Conservation (phyloP, 345 rosid genomes). For the Brassica nigra region DNA sequence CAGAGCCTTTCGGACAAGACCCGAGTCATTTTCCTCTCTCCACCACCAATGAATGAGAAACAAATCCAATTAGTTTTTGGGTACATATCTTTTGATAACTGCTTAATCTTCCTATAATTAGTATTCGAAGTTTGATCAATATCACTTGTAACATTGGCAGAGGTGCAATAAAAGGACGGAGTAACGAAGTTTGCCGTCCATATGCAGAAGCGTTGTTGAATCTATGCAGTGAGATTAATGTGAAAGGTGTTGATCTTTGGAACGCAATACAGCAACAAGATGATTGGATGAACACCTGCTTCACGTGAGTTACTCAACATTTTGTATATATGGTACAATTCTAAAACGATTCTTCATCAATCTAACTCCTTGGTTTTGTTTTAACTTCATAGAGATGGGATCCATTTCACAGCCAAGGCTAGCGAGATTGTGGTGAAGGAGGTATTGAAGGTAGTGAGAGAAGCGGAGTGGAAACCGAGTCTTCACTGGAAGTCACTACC, state of each 20-base stretch:
- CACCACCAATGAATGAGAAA: constrained; percentile 79
- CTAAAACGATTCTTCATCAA: background rate
- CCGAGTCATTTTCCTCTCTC: constrained; percentile 64
- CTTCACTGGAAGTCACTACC: constrained; percentile 62
- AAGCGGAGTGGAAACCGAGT: constrained; percentile 78
- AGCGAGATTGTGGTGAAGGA: constrained; percentile 62
- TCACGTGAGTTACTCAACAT: constrained; percentile 57
- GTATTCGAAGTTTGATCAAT: background rate
- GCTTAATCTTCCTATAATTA: background rate
- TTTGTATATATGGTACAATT: background rate
- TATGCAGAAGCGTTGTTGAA: constrained; percentile 74
- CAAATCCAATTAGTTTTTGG: constrained; percentile 35
- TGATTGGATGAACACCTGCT: constrained; percentile 68
- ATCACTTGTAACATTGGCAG: constrained; percentile 12
- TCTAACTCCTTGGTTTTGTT: background rate
- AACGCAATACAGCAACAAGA: constrained; percentile 57
- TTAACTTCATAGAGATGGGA: constrained; percentile 60
- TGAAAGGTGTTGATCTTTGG: constrained; percentile 71
- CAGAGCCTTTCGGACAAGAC: constrained; percentile 79
- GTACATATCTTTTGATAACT: constrained; percentile 20
- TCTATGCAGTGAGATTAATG: constrained; percentile 62
- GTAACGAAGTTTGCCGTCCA: constrained; percentile 58
- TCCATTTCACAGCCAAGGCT: constrained; percentile 69
- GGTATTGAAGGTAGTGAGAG: constrained; percentile 56
- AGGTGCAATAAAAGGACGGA: constrained; percentile 44